Evolutionary conservation across 1,284 basidiomycete genomes (phyloP).

Genomic region (Naganishia albida): DNA sequence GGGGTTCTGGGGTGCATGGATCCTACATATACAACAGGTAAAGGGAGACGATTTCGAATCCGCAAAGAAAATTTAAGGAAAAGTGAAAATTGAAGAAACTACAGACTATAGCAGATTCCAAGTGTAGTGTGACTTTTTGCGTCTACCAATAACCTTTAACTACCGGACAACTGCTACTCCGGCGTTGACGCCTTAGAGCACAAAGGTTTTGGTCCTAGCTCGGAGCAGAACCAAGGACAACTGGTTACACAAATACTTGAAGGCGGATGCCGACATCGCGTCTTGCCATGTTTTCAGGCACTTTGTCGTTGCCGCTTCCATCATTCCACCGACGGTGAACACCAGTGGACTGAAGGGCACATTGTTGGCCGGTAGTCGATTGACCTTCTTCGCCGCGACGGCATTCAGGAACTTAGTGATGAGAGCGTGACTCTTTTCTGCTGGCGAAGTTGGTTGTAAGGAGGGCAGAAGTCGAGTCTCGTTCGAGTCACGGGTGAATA

Average conservation of each 20-base stretch:
- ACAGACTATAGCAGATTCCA: too few species aligned
- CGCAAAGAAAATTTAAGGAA: too few species aligned
- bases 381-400: neutral
- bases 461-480: neutral
- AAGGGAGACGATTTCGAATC: too few species aligned
- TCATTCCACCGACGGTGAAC: conserved; percentile 19
- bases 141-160: too few species aligned
- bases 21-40: too few species aligned
- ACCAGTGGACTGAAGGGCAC: conserved; percentile 9
- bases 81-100: too few species aligned
- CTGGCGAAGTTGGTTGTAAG: neutral
- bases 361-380: neutral
- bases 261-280: conserved; percentile 1
- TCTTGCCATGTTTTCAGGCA: conserved; percentile 13
- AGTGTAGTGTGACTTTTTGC: too few species aligned
- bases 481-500: neutral
- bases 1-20: too few species aligned
- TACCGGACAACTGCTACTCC: too few species aligned
- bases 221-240: neutral
- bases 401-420: neutral
- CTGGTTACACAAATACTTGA: conserved; percentile 1
- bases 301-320: conserved; percentile 1
- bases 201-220: conserved; percentile 7
- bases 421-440: conserved; percentile 4
- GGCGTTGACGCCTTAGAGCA: too few species aligned